Percentiles rank a stretch among this genome's conserved stretches.
Conservation (phyloP, 352 stramenopile species). For the Achlya hypogyna region DNA sequence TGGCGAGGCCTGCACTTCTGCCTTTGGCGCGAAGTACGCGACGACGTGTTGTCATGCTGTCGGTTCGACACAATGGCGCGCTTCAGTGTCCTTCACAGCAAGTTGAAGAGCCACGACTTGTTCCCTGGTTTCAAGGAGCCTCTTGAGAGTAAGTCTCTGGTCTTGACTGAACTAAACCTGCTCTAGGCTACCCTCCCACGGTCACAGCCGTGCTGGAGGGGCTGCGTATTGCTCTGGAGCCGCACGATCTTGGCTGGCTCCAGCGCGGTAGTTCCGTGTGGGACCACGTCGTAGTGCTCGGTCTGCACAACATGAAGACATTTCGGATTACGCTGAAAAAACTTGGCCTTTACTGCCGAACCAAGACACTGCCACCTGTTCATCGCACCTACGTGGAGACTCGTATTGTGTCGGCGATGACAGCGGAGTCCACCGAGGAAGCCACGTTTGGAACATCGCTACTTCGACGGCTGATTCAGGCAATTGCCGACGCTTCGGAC, state of each 20-base stretch:
- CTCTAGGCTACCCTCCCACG: neutral
- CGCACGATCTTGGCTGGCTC: neutral
- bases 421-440: neutral
- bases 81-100: neutral
- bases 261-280: neutral
- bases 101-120: neutral
- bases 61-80: neutral
- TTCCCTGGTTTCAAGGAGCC: slow-evolving; percentile 10
- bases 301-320: neutral
- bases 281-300: neutral
- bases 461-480: neutral
- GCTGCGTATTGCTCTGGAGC: neutral
- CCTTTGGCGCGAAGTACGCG: slow-evolving; percentile 11
- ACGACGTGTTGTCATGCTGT: slow-evolving; percentile 1
- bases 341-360: neutral
- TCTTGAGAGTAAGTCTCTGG: neutral
- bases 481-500: neutral
- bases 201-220: neutral
- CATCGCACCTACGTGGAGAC: neutral
- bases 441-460: neutral
- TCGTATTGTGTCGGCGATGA: neutral
- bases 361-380: neutral
- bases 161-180: neutral
- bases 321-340: slow-evolving; percentile 3
- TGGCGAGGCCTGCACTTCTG: slow-evolving; percentile 4